These are phyloP conservation scores for Adansonia digitata DNA, from an alignment of 345 rosid genomes.

Conservation along the genomic window DNA sequence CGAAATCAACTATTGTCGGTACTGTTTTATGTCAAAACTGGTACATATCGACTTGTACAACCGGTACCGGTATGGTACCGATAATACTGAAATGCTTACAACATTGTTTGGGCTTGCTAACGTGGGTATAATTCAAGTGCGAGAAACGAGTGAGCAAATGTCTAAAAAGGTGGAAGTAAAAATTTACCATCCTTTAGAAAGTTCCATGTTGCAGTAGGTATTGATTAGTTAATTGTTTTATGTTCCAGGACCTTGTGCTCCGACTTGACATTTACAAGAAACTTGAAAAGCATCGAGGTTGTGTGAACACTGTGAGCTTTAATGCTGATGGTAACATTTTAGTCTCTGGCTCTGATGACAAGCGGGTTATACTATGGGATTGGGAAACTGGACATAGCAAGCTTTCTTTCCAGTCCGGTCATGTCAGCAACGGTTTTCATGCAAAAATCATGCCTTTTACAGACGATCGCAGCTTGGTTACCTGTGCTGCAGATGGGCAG, in stretches of 20 bases:
- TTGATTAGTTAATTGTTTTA: conserved; percentile 7
- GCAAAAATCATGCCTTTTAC: conserved; percentile 80
- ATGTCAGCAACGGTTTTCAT: conserved; percentile 67
- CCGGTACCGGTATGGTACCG: too few relatives aligned
- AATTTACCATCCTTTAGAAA: not conserved
- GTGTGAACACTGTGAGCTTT: conserved; percentile 80
- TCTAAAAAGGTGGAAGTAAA: not conserved
- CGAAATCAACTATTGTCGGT: too few relatives aligned
- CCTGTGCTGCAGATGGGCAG: conserved; percentile 96
- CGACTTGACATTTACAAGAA: conserved; percentile 53
- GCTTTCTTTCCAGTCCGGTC: conserved; percentile 69
- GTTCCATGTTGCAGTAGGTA: not conserved
- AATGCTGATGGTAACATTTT: conserved; percentile 52
- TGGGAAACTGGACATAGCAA: conserved; percentile 67
- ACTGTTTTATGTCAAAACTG: too few relatives aligned
- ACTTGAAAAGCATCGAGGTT: conserved; percentile 68
- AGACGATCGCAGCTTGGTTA: conserved; percentile 72
- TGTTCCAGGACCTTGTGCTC: conserved; percentile 62
- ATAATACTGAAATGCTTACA: too few relatives aligned
- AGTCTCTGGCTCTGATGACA: conserved; percentile 87
- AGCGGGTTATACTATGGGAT: conserved; percentile 63
- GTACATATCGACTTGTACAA: too few relatives aligned
- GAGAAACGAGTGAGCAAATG: not conserved
- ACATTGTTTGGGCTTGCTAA: not conserved
- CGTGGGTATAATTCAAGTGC: not conserved